Evolutionary conservation across 2,329 filamentous ascomycete genomes (phyloP).

Genomic region (Endothia cerciana): DNA sequence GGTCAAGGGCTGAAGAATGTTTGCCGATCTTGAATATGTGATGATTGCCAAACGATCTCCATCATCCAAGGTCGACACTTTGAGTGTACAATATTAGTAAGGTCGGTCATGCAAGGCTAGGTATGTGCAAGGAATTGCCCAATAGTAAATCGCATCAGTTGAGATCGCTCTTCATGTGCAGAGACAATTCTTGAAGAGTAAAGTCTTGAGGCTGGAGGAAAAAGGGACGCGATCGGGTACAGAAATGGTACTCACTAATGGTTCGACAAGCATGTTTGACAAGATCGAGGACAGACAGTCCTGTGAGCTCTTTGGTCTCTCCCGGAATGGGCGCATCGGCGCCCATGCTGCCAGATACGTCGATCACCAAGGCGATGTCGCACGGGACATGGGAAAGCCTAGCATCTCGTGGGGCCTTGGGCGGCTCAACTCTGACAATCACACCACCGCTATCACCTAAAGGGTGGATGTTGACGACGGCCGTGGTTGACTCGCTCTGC

Average conservation of each 20-base stretch:
- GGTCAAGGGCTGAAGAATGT: constrained; percentile 50
- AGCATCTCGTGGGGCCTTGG: constrained; percentile 38
- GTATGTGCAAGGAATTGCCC: neutral
- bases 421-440: constrained; percentile 52
- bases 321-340: constrained; percentile 49
- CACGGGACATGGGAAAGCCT: constrained; percentile 51
- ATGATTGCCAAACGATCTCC: constrained; percentile 61
- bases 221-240: too few species aligned
- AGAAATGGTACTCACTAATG: constrained; percentile 39
- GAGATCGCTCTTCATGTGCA: neutral
- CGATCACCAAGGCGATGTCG: constrained; percentile 65
- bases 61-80: constrained; percentile 54
- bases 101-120: neutral
- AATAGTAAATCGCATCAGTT: too few species aligned
- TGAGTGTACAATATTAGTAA: neutral
- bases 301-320: constrained; percentile 48
- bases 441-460: constrained; percentile 45
- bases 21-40: constrained; percentile 50
- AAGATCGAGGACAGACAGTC: constrained; percentile 60
- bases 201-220: neutral
- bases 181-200: neutral
- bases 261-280: constrained; percentile 63
- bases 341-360: constrained; percentile 63
- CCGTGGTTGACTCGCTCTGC: neutral
- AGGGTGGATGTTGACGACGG: constrained; percentile 42